These are phyloP conservation scores for Paraphoma sp. DNA, from an alignment of 2,329 filamentous ascomycete species.

Conservation along the genomic window DNA sequence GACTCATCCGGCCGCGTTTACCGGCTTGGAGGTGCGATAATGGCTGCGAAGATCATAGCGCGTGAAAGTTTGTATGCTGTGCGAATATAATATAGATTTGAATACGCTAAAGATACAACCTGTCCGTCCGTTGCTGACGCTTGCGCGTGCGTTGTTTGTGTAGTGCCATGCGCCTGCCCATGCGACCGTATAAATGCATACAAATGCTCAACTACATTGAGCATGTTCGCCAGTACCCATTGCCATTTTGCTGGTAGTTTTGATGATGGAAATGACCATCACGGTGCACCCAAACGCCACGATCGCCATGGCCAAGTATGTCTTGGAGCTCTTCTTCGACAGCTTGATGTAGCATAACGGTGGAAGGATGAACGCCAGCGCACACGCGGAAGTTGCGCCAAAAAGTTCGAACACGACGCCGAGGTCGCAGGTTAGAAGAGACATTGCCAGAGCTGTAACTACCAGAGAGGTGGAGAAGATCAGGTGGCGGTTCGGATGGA, in stretches of 20 bases:
- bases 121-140: slow-evolving; percentile 3
- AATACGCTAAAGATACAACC: neutral
- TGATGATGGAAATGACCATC: slow-evolving; percentile 68
- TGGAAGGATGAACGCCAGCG: slow-evolving; percentile 92
- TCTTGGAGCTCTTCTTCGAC: slow-evolving; percentile 78
- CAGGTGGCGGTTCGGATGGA: slow-evolving; percentile 83
- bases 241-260: slow-evolving; percentile 38
- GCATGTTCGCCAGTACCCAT: slow-evolving; percentile 27
- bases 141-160: slow-evolving; percentile 5
- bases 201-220: slow-evolving; percentile 31
- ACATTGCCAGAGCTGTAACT: slow-evolving; percentile 76
- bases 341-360: slow-evolving; percentile 95
- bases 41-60: neutral
- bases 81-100: neutral
- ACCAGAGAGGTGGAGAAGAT: slow-evolving; percentile 85
- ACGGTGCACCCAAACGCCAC: slow-evolving; percentile 81
- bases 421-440: slow-evolving; percentile 88
- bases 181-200: slow-evolving; percentile 29
- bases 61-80: neutral
- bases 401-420: slow-evolving; percentile 96
- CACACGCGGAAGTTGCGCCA: slow-evolving; percentile 91
- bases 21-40: neutral
- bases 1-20: slow-evolving; percentile 10
- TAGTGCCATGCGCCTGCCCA: slow-evolving; percentile 19
- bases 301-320: slow-evolving; percentile 72